phyloP scores from a whole-genome alignment of 2,329 filamentous ascomycete genomes.

The Paecilomyces niveus region DNA sequence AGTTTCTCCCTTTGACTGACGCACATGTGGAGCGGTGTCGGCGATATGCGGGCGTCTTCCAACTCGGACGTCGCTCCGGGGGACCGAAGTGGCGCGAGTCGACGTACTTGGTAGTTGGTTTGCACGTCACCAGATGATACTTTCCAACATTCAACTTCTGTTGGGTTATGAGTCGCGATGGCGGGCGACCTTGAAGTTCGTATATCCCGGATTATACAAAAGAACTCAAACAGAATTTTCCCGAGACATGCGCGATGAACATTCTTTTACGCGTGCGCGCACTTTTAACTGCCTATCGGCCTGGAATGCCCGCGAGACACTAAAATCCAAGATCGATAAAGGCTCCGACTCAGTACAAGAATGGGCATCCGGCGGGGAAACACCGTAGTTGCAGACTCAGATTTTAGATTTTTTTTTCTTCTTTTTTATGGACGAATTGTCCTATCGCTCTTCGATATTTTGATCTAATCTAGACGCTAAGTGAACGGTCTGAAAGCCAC shows the following conservation, averaged over 20 bases:
- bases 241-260: background rate
- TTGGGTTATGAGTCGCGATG: background rate
- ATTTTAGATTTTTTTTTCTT: background rate
- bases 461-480: background rate
- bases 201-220: background rate
- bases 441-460: background rate
- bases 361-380: background rate
- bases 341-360: background rate
- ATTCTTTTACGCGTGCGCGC: background rate
- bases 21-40: background rate
- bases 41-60: background rate
- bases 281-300: background rate
- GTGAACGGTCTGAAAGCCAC: background rate
- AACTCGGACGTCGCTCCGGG: background rate
- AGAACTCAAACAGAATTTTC: background rate
- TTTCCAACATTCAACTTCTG: background rate
- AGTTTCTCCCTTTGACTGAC: slow-evolving; percentile 1
- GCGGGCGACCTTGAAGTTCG: background rate
- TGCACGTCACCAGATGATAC: background rate
- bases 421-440: background rate
- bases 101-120: background rate
- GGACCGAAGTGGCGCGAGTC: background rate
- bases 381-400: background rate
- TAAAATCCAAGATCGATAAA: background rate
- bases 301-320: background rate